Base-by-base conservation (phyloP, 805 yeast species). In the Myxozyma kluyveri region DNA sequence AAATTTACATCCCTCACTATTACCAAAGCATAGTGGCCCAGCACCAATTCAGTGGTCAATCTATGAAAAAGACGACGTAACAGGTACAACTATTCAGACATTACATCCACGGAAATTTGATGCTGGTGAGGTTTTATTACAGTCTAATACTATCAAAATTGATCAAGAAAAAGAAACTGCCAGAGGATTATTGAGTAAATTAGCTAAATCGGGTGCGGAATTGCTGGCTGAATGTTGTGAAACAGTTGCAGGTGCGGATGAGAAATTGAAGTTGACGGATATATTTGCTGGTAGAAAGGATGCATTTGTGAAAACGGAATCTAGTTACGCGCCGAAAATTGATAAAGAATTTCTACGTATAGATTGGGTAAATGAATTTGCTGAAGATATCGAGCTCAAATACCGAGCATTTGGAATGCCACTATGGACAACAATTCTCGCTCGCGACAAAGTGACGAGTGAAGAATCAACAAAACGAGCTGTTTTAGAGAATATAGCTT, bases 61-160 rank as follows among this genome's bases (percentile, higher is more conserved):
- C 10, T 66, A 90, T 62, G 79, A 85, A 53, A 74, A 75, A 37
- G 89, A 84, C 58, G 32, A 56, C 0, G 52, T 43, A 17, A 84
- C 97, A 0, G 99, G 98, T 0, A 95, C 88, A 17, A 80, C 96
- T 0, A 78, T 93, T 0, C 99, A 93, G 66, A 87, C 96, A 0
- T 69, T 93, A 22, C 96, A 93, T 64, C 96, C 97, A 0, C 76
- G 84, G 0, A 77, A 81, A 64, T 93, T 93, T 63, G 99, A 93
- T 61, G 73, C 72, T 31, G 99, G 99, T 1, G 72, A 75, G 1
- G 77, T 91, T 0, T 65, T 93, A 1, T 67, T 73, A 17, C 95
- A 85, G 57, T 75, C 86, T 0, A 63, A 63, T 1, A 72, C 72
- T 23, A 61, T 80, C 0, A 59, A 64, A 0, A 72, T 87, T 1